Evolutionary conservation across 345 rosid species (phyloP).

Genomic region (Linum trigynum): DNA sequence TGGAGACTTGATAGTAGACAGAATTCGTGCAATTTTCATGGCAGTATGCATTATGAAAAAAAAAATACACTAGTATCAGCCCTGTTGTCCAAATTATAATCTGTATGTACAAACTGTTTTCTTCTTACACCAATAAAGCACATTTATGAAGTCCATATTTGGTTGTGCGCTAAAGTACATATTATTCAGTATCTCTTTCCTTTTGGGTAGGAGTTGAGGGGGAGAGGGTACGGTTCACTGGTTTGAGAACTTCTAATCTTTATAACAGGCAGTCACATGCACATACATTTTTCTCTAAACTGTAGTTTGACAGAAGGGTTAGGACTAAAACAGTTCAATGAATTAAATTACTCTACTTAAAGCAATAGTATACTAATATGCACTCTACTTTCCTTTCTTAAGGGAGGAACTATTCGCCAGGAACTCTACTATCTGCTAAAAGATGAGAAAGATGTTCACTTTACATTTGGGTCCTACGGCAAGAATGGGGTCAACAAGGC

Average conservation of each 20-base stretch:
- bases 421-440: constrained; percentile 79
- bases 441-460: constrained; percentile 83
- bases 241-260: background rate
- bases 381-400: constrained; percentile 4
- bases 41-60: too few relatives aligned
- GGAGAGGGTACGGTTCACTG: too few relatives aligned
- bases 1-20: too few relatives aligned
- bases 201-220: too few relatives aligned
- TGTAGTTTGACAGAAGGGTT: too few relatives aligned
- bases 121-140: background rate
- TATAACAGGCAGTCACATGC: background rate
- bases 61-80: too few relatives aligned
- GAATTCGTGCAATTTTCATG: too few relatives aligned
- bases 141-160: background rate
- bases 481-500: constrained; percentile 59
- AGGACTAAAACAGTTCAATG: too few relatives aligned
- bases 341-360: too few relatives aligned
- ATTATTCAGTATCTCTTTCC: background rate
- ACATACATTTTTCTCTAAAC: too few relatives aligned
- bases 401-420: constrained; percentile 82
- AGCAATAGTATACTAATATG: background rate
- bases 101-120: background rate
- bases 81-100: too few relatives aligned
- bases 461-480: constrained; percentile 58
- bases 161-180: background rate